A percentile compares a stretch with the other conserved stretches of the same genome.
Evolutionary conservation across 257 asterid species (phyloP).

Genomic region (Nicotiana tabacum): DNA sequence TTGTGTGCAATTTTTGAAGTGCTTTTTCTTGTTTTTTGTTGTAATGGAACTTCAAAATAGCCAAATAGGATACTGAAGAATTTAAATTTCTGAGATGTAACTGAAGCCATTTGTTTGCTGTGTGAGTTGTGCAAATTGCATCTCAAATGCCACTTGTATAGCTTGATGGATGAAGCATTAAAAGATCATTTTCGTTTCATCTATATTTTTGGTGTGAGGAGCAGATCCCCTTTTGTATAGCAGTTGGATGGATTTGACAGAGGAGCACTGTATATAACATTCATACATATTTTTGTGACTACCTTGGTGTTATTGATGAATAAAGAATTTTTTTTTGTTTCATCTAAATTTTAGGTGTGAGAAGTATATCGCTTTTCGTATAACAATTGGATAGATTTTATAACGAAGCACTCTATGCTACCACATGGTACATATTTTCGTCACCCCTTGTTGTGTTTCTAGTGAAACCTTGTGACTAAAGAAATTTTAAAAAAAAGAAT

Average conservation of each 20-base stretch:
- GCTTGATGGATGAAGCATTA: background rate
- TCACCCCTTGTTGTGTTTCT: background rate
- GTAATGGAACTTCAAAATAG: background rate
- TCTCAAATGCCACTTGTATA: background rate
- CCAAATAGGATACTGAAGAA: background rate
- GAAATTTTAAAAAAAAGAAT: background rate
- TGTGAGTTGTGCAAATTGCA: background rate
- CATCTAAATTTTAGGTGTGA: slow-evolving; percentile 6
- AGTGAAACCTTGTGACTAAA: background rate
- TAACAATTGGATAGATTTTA: slow-evolving; percentile 4
- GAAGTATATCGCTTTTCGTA: background rate
- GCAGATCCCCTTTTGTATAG: background rate
- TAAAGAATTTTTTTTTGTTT: background rate
- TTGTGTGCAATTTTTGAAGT: background rate
- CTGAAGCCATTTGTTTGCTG: background rate
- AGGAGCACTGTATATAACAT: background rate
- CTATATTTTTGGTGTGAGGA: background rate
- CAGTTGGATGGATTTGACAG: background rate
- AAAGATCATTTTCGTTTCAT: background rate
- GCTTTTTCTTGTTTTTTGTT: background rate
- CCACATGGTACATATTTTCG: background rate
- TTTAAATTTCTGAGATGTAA: background rate
- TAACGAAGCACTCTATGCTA: background rate
- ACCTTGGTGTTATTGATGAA: slow-evolving; percentile 7
- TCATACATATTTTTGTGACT: background rate